Base-by-base conservation (phyloP, 106 monocot species). In the Dioscorea dumetorum region DNA sequence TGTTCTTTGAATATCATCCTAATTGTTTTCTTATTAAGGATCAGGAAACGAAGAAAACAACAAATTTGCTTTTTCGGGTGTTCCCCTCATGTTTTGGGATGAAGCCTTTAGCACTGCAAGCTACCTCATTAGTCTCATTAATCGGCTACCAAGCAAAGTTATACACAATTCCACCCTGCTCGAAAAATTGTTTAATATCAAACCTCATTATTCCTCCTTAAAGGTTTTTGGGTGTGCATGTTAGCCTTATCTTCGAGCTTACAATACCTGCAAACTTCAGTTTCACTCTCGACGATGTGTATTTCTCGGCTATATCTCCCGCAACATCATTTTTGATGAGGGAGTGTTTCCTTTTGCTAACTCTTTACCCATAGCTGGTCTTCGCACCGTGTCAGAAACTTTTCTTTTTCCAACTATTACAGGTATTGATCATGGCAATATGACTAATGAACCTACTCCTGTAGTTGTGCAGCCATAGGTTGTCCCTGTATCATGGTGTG, bases 11-110 rank as follows among this genome's bases (percentile, higher is more conserved):
- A 34, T 34, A 4, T 34, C 34, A 34, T 34, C 34, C 34, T 4
- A 34, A 34, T 7, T 34, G 7, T 34, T 34, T 34, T 34, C 34
- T 34, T 34, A 7, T 34, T 34, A 34, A 34, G 34, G 34, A 34
- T 7, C 34, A 7, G 7, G 34, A 3, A 4, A 34, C 34, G 34
- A 34, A 34, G 34, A 34, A 34, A 7, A 3, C 8, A 34, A 4
- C 41, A 70, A 70, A 70, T 3, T 58, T 12, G 3, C 35, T 2
- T 34, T 22, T 3, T 17, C 58, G 3, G 5, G 7, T 1, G 5
- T 70, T 35, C 70, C 70, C 41, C 34, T 41, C 19, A n/a, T n/a
- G 59, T 59, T 58, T 21, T 60, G 58, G 70, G 34, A 11, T 13
- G 70, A 70, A 8, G 70, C 70, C 1, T 21, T 58, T 6, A 8